phyloP scores from a whole-genome alignment of 305 asterid species.

The Rubia balearica region DNA sequence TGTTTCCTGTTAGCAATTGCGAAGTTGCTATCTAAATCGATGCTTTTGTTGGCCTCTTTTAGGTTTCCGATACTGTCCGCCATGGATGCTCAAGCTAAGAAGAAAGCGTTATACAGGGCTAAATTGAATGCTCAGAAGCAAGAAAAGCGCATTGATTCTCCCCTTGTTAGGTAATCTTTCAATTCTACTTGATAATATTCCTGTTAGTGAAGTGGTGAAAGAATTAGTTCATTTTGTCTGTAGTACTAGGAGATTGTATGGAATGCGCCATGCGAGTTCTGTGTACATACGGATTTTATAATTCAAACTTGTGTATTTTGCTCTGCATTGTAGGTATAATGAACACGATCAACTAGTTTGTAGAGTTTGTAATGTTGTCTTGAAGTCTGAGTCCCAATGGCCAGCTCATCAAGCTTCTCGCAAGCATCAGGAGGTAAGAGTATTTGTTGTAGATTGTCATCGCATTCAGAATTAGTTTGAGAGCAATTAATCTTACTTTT shows the following conservation, averaged over 20 bases:
- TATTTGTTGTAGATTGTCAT: not conserved
- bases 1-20: not conserved
- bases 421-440: conserved; percentile 69
- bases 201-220: not conserved
- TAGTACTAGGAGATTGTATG: not conserved
- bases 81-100: conserved; percentile 66
- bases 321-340: conserved; percentile 54
- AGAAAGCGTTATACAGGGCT: conserved; percentile 63
- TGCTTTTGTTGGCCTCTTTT: not conserved
- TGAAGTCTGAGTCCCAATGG: conserved; percentile 83
- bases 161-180: conserved; percentile 59
- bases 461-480: not conserved
- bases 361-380: conserved; percentile 62
- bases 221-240: not conserved
- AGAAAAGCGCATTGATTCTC: conserved; percentile 71
- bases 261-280: not conserved
- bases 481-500: not conserved
- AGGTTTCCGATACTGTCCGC: not conserved
- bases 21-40: not conserved
- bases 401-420: conserved; percentile 96
- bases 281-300: not conserved
- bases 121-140: conserved; percentile 60
- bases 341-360: conserved; percentile 78
- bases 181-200: not conserved
- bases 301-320: conserved; percentile 10